Evolutionary conservation across 75 land plant species (phyloP), one percentile per base, ranked within the genome.

Genomic region (Isoetes taiwanensis): DNA sequence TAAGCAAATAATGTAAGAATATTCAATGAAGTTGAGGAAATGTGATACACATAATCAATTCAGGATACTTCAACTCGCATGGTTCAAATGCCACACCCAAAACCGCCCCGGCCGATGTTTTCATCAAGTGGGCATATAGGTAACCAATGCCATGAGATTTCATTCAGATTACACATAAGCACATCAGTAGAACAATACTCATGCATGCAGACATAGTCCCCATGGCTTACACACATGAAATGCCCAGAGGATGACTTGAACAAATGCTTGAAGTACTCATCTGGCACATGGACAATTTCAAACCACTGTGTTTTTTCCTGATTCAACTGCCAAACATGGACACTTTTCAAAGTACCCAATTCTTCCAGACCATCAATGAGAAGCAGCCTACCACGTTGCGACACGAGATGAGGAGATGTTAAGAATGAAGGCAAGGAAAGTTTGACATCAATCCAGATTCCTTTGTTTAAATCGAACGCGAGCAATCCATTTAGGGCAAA

Each of bases 291-390:
- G 27, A 61, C 66, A 19, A 74, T 32, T 33, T 59, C 58, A 4
- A 39, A 30, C 72, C 80, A 77, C 29, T 69, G 73, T 41, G 52
- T 69, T 27, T 26, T 48, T 25, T 40, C 27, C 43, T 31, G 31
- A 50, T 77, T 66, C 3, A 77, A 50, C 38, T 60, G 57, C 80
- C 80, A 77, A 16, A 77, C n/a, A n/a, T 23, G 39, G 25, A 77
- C 64, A 34, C 61, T 69, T 37, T 33, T 68, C 37, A 77, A 31
- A 3, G 53, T 52, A 20, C 79, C 59, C 40, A 46, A 41, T 39
- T 73, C 65, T 57, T 77, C 76, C 26, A 69, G 37, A 33, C 77
- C 80, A 28, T 69, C 80, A 50, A 77, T 70, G 54, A 77, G 41
- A 43, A 77, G 27, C 52, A 77, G 71, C 31, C 43, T 32, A 1